Percentiles rank a stretch among this genome's conserved stretches.
Conservation (phyloP, 805 yeast genomes). For the Candida michaelii region DNA sequence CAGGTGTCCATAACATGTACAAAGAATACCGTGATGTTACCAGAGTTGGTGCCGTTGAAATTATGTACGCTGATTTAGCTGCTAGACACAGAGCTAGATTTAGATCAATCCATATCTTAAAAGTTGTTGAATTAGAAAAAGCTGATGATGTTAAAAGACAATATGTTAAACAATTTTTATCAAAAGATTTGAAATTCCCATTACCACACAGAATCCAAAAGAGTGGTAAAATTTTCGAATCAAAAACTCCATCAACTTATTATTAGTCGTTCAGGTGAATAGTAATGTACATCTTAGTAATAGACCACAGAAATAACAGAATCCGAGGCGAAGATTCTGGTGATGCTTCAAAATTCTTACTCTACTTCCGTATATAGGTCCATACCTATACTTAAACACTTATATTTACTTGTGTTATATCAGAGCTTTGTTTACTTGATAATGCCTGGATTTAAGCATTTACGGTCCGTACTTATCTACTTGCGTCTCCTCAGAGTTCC, state of each 20-base stretch:
- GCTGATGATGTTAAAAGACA: slow-evolving; percentile 98
- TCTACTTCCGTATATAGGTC: no score
- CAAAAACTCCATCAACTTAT: slow-evolving; percentile 96
- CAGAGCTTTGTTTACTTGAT: no score
- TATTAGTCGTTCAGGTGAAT: slow-evolving; percentile 51
- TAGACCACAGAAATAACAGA: no score
- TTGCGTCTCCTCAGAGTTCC: no score
- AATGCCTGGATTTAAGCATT: no score
- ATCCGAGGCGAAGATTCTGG: no score
- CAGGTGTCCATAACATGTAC: slow-evolving; percentile 99
- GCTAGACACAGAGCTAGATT: slow-evolving; percentile 99
- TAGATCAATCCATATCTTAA: slow-evolving; percentile 98
- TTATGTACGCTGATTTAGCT: slow-evolving; percentile 99
- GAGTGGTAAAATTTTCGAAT: slow-evolving; percentile 82
- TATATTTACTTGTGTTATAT: no score
- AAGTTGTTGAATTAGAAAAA: slow-evolving; percentile 98
- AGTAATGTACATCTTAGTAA: slow-evolving; percentile 3
- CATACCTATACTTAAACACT: no score
- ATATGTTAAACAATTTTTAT: slow-evolving; percentile 95
- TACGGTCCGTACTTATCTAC: no score
- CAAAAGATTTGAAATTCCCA: slow-evolving; percentile 98
- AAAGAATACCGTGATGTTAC: slow-evolving; percentile 99
- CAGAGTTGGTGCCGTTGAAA: slow-evolving; percentile 98
- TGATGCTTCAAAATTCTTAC: no score
- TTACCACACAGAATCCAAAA: slow-evolving; percentile 98